Base-by-base conservation (phyloP, 1,284 basidiomycete species). In the Cutaneotrichosporon mucoides region DNA sequence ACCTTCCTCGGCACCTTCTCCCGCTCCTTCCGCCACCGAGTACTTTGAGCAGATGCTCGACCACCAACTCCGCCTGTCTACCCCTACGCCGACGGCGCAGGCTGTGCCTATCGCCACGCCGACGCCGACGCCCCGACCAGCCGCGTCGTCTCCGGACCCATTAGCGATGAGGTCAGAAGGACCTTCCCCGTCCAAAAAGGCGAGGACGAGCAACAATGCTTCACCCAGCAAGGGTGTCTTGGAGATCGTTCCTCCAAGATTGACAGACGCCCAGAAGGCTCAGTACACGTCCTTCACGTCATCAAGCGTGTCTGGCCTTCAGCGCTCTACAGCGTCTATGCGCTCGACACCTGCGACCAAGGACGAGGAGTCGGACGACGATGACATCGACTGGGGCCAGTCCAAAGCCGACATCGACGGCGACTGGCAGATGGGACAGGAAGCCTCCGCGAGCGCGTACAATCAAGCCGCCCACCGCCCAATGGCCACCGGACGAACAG, bases 401-500 rank as follows among this genome's bases (percentile, higher is more conserved):
- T 33, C 33, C 44, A 55, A 41, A 57, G 43, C 50, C 11, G 68
- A 71, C 53, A 52, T 16, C 7, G 67, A 72, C 37, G 73, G 66
- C 1, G 74, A 77, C 50, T 71, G 69, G 66, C 34, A 59, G 13
- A 74, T 73, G 71, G 42, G 47, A 15, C 43, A 55, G 33, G 51
- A 15, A 2, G 33, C 6, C 8, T 35, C 52, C 3, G 24, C 24
- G 24, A 24, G 24, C 24, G 24, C 24, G 3, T 24, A 24, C 24
- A 24, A 24, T 3, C 24, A 24, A 12, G 6, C 33, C 4, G 13
- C 9, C 8, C n/a, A 38, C 38, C 37, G 37, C 6, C 36, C n/a
- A 4, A 37, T n/a, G 16, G 6, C 37, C 6, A 37, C 37, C 49
- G 73, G 68, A 10, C 63, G 69, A 35, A 87, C 85, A 1, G 88